phyloP scores from a whole-genome alignment of 805 yeast genomes.

The Nakazawaea siamensis region DNA sequence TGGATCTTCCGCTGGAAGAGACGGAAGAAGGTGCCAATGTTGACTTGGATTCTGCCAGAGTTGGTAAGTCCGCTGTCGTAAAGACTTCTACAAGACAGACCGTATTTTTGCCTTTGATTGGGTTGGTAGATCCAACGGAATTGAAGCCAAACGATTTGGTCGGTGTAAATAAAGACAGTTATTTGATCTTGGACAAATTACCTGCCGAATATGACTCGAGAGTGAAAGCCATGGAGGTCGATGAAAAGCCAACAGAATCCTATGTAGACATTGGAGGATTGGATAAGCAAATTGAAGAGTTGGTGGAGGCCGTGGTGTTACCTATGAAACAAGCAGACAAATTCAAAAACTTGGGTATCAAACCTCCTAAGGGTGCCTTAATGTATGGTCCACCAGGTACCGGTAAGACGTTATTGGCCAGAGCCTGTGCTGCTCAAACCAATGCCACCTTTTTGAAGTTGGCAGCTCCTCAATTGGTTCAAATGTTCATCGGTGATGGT shows the following conservation, averaged over 20 bases:
- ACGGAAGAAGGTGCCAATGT: slow-evolving; percentile 90
- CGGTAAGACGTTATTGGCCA: slow-evolving; percentile 92
- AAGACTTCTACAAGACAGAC: slow-evolving; percentile 98
- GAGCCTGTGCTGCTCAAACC: slow-evolving; percentile 99
- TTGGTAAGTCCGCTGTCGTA: slow-evolving; percentile 96
- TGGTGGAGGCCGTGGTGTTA: slow-evolving; percentile 95
- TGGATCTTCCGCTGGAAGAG: slow-evolving; percentile 80
- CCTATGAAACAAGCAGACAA: slow-evolving; percentile 99
- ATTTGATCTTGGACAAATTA: slow-evolving; percentile 82
- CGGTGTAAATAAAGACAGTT: slow-evolving; percentile 96
- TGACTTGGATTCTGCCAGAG: slow-evolving; percentile 83
- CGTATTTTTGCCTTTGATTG: slow-evolving; percentile 90
- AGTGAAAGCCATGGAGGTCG: slow-evolving; percentile 98
- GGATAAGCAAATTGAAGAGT: slow-evolving; percentile 96
- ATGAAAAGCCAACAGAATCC: slow-evolving; percentile 96
- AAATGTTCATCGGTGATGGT: slow-evolving; percentile 98
- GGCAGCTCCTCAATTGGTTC: slow-evolving; percentile 97
- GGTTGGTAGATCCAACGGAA: slow-evolving; percentile 85
- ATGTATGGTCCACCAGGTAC: slow-evolving; percentile 99
- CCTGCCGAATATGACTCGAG: slow-evolving; percentile 97
- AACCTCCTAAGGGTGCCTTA: slow-evolving; percentile 96
- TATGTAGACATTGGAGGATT: slow-evolving; percentile 97
- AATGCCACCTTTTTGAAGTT: slow-evolving; percentile 93
- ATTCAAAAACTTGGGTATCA: slow-evolving; percentile 88
- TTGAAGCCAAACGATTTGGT: slow-evolving; percentile 96